A percentile compares a stretch with the other conserved stretches of the same genome.
Conservation (phyloP, 768 basidiomycete genomes). For the Pulveroboletus frians region DNA sequence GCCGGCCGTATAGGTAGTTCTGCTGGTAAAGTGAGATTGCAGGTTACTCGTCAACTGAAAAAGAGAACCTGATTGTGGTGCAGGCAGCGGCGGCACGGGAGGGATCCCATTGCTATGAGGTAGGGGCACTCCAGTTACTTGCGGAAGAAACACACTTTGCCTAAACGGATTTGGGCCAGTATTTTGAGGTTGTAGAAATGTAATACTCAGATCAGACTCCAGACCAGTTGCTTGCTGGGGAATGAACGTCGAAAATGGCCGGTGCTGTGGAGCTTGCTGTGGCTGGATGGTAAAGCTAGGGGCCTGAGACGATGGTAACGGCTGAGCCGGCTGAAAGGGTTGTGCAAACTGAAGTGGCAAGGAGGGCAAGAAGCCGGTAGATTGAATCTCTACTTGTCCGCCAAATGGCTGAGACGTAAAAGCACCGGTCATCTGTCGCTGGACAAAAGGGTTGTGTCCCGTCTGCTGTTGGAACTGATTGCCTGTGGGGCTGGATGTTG, state of each 20-base stretch:
- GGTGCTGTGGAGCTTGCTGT: conserved; percentile 39
- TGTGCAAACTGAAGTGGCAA: conserved; percentile 37
- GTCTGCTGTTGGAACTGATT: conserved; percentile 55
- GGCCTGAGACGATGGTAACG: conserved; percentile 7
- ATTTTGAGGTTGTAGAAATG: conserved; percentile 47
- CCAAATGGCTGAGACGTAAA: conserved; percentile 40
- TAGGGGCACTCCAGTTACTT: conserved; percentile 53
- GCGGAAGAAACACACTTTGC: conserved; percentile 66
- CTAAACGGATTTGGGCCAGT: conserved; percentile 82
- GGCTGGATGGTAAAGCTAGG: conserved; percentile 32
- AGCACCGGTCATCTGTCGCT: conserved; percentile 48
- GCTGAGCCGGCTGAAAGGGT: conserved; percentile 14
- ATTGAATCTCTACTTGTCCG: conserved; percentile 45
- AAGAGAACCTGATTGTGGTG: conserved; percentile 5
- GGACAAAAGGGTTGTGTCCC: conserved; percentile 73
- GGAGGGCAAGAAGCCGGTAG: conserved; percentile 50
- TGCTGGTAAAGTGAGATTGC: conserved; percentile 13
- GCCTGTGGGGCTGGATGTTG: conserved; percentile 38
- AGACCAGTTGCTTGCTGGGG: conserved; percentile 51
- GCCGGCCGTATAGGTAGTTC: conserved; percentile 54
- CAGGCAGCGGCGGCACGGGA: conserved; percentile 7
- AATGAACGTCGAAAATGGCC: conserved; percentile 51
- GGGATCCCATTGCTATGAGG: conserved; percentile 32
- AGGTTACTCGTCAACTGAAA: conserved; percentile 9
- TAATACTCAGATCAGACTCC: conserved; percentile 35